Evolutionary conservation across 257 asterid species (phyloP).

Genomic region (Mitragyna speciosa): DNA sequence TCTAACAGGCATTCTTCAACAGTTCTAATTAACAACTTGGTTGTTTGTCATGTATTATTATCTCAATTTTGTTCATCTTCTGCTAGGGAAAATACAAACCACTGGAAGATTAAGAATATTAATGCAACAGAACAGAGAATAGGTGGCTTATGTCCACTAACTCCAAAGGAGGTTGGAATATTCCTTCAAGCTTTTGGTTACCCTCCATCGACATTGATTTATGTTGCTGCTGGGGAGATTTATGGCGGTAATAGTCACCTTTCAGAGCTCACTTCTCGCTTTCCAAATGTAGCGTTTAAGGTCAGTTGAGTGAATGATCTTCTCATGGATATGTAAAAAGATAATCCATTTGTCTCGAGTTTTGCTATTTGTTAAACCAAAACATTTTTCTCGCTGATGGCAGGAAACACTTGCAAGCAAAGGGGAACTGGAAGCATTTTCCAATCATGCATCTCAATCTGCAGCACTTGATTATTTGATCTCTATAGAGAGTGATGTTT

Average conservation of each 20-base stretch:
- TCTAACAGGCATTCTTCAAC: slow-evolving; percentile 5
- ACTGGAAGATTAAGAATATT: slow-evolving; percentile 86
- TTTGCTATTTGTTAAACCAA: slow-evolving; percentile 9
- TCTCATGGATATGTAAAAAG: background rate
- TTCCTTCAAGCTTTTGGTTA: slow-evolving; percentile 89
- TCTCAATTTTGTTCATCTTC: slow-evolving; percentile 23
- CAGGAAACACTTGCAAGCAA: slow-evolving; percentile 88
- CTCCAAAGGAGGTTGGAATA: slow-evolving; percentile 92
- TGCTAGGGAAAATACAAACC: slow-evolving; percentile 74
- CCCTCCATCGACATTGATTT: slow-evolving; percentile 70
- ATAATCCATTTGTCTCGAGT: background rate
- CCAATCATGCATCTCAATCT: slow-evolving; percentile 77
- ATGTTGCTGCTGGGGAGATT: slow-evolving; percentile 93
- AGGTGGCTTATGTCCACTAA: slow-evolving; percentile 86
- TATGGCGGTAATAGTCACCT: slow-evolving; percentile 82
- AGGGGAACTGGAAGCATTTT: slow-evolving; percentile 60
- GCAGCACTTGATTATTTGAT: slow-evolving; percentile 92
- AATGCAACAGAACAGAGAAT: slow-evolving; percentile 85
- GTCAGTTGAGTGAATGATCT: slow-evolving; percentile 40
- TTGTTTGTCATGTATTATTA: background rate
- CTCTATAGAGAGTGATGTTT: slow-evolving; percentile 81
- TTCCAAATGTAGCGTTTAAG: slow-evolving; percentile 76
- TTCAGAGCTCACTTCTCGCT: slow-evolving; percentile 75
- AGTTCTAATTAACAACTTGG: background rate
- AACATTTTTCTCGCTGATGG: slow-evolving; percentile 30